Conservation (phyloP, 495 filamentous ascomycete species). For the Parachaetomium inaequale region DNA sequence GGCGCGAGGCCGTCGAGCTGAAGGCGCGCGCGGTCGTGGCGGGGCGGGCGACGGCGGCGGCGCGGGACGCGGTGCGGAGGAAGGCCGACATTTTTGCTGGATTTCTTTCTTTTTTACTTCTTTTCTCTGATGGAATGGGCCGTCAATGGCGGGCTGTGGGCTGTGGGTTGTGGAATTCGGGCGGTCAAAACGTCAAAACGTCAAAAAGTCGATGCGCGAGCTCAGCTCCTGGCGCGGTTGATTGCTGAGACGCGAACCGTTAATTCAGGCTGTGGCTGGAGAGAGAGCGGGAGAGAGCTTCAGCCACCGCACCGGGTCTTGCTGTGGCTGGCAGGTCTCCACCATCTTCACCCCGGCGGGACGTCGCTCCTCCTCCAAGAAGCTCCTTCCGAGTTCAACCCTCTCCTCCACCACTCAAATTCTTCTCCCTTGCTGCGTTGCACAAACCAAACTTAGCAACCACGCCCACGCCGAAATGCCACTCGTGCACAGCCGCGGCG, state of each 20-base stretch:
- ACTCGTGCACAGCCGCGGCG: neutral
- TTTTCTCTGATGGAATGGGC: neutral
- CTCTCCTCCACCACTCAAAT: too few relatives aligned
- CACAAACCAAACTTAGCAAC: too few relatives aligned
- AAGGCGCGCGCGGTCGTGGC: constrained; percentile 47
- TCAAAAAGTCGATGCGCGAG: neutral
- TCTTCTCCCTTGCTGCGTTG: neutral
- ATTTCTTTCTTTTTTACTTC: neutral
- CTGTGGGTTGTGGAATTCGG: neutral
- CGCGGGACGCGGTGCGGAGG: constrained; percentile 40
- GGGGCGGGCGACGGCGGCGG: constrained; percentile 32
- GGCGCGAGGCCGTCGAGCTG: constrained; percentile 54
- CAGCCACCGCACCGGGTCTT: neutral
- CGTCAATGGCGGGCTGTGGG: neutral
- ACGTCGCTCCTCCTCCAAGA: too few relatives aligned
- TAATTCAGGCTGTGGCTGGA: neutral
- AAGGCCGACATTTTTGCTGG: constrained; percentile 39
- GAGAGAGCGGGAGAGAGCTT: neutral
- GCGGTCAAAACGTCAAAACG: too few relatives aligned
- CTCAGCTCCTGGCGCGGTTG: constrained; percentile 1
- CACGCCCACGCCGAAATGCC: neutral
- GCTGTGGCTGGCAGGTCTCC: too few relatives aligned
- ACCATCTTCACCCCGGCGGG: too few relatives aligned
- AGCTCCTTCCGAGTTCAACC: too few relatives aligned
- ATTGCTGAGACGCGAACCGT: constrained; percentile 7